These are phyloP conservation scores for Mycena olivaceomarginata DNA, from an alignment of 768 basidiomycete species.

Conservation along the genomic window DNA sequence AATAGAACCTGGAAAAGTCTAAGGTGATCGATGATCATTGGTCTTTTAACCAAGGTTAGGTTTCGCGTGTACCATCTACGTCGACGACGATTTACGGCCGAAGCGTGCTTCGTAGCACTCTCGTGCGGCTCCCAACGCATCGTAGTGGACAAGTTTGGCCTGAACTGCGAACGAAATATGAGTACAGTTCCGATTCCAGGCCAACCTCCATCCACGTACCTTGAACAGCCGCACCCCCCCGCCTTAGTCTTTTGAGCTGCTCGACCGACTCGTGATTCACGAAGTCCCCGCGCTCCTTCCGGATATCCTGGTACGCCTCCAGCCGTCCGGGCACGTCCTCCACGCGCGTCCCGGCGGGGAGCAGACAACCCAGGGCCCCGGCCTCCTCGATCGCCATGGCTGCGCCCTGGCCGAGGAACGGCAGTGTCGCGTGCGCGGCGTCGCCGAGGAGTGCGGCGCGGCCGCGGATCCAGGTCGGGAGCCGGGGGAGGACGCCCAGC, in stretches of 20 bases:
- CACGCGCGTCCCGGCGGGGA: constrained; percentile 13
- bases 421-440: constrained; percentile 49
- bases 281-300: constrained; percentile 32
- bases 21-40: too few relatives aligned
- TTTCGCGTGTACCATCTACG: too few relatives aligned
- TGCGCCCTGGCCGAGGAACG: constrained; percentile 48
- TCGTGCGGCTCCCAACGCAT: constrained; percentile 22
- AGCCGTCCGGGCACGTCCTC: constrained; percentile 22
- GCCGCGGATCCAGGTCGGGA: constrained; percentile 37
- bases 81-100: neutral
- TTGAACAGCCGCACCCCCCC: neutral
- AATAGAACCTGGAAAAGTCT: too few relatives aligned
- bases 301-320: constrained; percentile 19
- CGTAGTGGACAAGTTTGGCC: constrained; percentile 13
- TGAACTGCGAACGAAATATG: constrained; percentile 13
- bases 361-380: constrained; percentile 16
- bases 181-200: too few relatives aligned
- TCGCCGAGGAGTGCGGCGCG: constrained; percentile 34
- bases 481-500: constrained; percentile 11
- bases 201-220: neutral
- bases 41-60: too few relatives aligned
- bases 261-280: constrained; percentile 19
- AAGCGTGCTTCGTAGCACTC: constrained; percentile 29
- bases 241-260: neutral
- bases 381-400: constrained; percentile 50